Evolutionary conservation across 352 stramenopile genomes (phyloP).

Genomic region (Aphanomyces euteiches): DNA sequence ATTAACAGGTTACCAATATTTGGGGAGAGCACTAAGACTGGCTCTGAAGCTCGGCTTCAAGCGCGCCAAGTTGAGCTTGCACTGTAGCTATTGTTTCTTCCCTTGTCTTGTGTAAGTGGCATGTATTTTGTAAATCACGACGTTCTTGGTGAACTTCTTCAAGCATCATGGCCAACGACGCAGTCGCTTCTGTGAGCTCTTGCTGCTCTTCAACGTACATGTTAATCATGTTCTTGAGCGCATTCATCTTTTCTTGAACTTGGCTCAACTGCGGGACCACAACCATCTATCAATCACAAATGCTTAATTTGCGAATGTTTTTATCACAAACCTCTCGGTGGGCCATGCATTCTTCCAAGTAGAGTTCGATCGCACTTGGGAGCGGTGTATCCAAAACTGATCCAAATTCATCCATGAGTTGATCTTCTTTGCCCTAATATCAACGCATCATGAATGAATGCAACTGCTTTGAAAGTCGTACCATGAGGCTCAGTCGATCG

Average conservation of each 20-base stretch:
- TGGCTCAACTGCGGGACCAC: conserved; percentile 25
- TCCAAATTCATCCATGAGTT: neutral
- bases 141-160: conserved; percentile 16
- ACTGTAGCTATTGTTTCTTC: conserved; percentile 4
- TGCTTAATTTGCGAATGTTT: neutral
- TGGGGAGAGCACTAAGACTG: neutral
- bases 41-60: conserved; percentile 1
- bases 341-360: conserved; percentile 24
- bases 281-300: conserved; percentile 23
- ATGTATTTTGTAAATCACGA: conserved; percentile 13
- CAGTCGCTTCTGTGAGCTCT: conserved; percentile 18
- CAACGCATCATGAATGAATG: too few species aligned
- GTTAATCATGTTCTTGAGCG: conserved; percentile 18
- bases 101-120: conserved; percentile 1
- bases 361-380: conserved; percentile 5
- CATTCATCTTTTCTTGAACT: conserved; percentile 23
- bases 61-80: neutral
- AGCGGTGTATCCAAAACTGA: neutral
- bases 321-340: conserved; percentile 20
- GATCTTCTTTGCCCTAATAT: conserved; percentile 10
- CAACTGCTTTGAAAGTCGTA: neutral
- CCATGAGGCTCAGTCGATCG: conserved; percentile 2
- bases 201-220: conserved; percentile 25
- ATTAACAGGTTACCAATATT: neutral
- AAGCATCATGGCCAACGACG: neutral